Percentiles rank a stretch among this genome's conserved stretches.
phyloP scores from a whole-genome alignment of 345 rosid species.

The Eutrema japonicum region DNA sequence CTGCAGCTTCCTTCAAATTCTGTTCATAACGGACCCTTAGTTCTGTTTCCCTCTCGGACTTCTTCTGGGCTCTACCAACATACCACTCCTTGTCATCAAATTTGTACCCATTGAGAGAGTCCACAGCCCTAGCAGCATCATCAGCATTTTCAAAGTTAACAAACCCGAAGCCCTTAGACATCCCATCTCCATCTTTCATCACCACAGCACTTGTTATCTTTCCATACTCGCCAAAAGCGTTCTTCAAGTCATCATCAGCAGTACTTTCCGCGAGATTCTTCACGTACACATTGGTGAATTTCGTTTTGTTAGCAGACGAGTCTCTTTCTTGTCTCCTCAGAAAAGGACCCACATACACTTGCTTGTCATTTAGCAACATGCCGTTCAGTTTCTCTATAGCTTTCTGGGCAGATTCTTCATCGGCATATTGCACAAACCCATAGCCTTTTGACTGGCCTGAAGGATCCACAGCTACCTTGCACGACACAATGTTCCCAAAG shows the following conservation, averaged over 20 bases:
- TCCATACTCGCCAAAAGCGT: slow-evolving; percentile 76
- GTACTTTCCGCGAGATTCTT: slow-evolving; percentile 77
- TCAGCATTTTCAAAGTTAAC: slow-evolving; percentile 86
- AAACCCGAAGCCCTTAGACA: slow-evolving; percentile 89
- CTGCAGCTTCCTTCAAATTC: slow-evolving; percentile 86
- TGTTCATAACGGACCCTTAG: slow-evolving; percentile 73
- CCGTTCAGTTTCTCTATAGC: slow-evolving; percentile 90
- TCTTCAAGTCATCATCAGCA: slow-evolving; percentile 76
- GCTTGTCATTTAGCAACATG: slow-evolving; percentile 95
- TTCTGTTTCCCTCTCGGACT: slow-evolving; percentile 85
- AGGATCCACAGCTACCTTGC: slow-evolving; percentile 90
- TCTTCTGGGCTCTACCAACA: slow-evolving; percentile 95
- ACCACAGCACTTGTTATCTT: slow-evolving; percentile 86
- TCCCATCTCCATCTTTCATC: slow-evolving; percentile 85
- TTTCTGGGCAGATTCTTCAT: slow-evolving; percentile 75
- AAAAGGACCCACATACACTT: slow-evolving; percentile 94
- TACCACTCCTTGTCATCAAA: slow-evolving; percentile 88
- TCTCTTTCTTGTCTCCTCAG: slow-evolving; percentile 94
- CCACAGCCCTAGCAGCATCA: slow-evolving; percentile 89
- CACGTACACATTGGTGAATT: slow-evolving; percentile 85
- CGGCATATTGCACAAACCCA: slow-evolving; percentile 91
- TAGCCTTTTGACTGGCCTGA: slow-evolving; percentile 92
- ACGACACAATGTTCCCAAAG: slow-evolving; percentile 88
- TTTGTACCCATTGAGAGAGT: slow-evolving; percentile 76
- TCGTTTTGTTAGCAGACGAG: slow-evolving; percentile 46